Base-by-base conservation (phyloP, 2,329 filamentous ascomycete species). In the Chrysoporthe austroafricana region DNA sequence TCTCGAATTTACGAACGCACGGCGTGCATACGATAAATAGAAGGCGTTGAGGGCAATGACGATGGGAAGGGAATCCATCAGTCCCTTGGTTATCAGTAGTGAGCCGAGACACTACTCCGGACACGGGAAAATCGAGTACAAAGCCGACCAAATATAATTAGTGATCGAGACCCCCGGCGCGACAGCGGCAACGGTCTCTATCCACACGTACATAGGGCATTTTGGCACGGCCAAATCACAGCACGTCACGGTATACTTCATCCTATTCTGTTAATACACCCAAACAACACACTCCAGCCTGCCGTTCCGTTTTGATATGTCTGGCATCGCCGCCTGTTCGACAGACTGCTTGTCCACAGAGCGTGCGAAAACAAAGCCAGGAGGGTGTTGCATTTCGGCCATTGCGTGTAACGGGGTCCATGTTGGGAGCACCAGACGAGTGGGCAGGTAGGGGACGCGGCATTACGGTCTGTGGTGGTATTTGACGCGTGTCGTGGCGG, bases 251-350 rank as follows among this genome's bases (percentile, higher is more conserved):
- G 62, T 64, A 70, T 70, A 70, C 66, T 66, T 60, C 62, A 70
- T 70, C 62, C 67, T 70, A 70, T 68, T 70, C 64, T 67, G 68
- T 62, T 70, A 70, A 70, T 70, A 66, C 66, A 63, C 36, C 63
- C 66, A 65, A 58, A 42, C 68, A 63, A 43, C 68, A 65, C 66
- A 65, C 57, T 63, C 59, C 42, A 54, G 48, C 61, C 62, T 54
- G 54, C 44, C 26, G 18, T 52, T 48, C 46, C 39, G 32, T 50
- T 66, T 63, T 63, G 56, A 52, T 48, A 56, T 57, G 58, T 62
- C 48, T 54, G 39, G 57, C 36, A 43, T 46, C 50, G 48, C 57
- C 62, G 59, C 32, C 62, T 9, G 64, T 26, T 56, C 26, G 50
- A 60, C 61, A 56, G 34, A 50, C 42, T n/a, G 14, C 6, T 48